These are phyloP conservation scores for Talaromyces ruber DNA, from an alignment of 495 filamentous ascomycete genomes.

Conservation along the genomic window DNA sequence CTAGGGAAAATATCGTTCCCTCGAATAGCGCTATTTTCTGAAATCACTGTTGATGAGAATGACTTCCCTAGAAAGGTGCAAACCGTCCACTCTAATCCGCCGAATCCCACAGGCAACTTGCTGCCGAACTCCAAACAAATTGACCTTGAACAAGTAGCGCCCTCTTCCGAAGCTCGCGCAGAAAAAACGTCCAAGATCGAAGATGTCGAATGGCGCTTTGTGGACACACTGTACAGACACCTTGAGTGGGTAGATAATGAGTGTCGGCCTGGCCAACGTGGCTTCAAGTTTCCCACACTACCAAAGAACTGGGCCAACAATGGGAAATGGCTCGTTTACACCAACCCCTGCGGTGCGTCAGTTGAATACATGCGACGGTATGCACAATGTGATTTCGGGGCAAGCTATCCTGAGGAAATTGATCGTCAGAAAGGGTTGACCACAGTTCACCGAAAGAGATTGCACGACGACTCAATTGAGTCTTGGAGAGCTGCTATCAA, in stretches of 20 bases:
- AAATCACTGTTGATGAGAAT: background rate
- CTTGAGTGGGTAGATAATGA: slow-evolving; percentile 32
- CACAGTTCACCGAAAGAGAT: slow-evolving; percentile 9
- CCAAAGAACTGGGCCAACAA: slow-evolving; percentile 37
- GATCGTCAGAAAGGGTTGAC: background rate
- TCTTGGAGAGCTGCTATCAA: slow-evolving; percentile 36
- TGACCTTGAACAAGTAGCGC: background rate
- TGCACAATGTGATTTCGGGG: slow-evolving; percentile 29
- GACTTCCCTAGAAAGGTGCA: background rate
- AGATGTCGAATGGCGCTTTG: slow-evolving; percentile 21
- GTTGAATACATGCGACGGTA: slow-evolving; percentile 21
- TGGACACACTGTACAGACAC: slow-evolving; percentile 28
- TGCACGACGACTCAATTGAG: slow-evolving; percentile 22
- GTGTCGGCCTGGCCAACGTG: slow-evolving; percentile 28
- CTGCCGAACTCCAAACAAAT: background rate
- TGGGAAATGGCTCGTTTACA: slow-evolving; percentile 31
- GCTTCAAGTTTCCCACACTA: slow-evolving; percentile 34
- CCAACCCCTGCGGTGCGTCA: slow-evolving; percentile 28
- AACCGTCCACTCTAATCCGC: background rate
- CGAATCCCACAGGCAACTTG: background rate
- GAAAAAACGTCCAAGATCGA: background rate
- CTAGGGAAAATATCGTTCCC: background rate
- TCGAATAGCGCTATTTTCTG: background rate
- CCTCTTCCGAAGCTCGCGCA: background rate
- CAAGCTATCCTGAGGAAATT: background rate